Conservation (phyloP, 176 grass and related monocot species). For the Melocanna baccifera region DNA sequence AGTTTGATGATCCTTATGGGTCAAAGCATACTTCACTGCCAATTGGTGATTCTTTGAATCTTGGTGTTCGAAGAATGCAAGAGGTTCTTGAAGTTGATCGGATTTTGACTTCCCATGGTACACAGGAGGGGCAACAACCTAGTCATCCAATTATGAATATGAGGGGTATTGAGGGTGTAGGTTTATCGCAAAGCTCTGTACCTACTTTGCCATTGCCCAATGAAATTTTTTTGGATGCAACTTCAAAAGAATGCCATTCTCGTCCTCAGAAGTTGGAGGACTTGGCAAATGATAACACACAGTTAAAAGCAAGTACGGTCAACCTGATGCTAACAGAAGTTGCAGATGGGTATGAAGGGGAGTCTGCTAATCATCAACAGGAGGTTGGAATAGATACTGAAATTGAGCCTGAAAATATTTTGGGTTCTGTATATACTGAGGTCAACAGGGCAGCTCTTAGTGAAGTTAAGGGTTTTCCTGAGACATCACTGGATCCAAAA, state of each 20-base stretch:
- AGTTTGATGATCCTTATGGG: constrained; percentile 52
- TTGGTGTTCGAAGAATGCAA: constrained; percentile 50
- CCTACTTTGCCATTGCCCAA: constrained; percentile 37
- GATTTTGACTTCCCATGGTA: constrained; percentile 38
- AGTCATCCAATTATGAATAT: constrained; percentile 43
- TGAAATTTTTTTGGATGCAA: constrained; percentile 30
- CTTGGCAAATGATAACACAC: background rate
- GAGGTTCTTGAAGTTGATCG: constrained; percentile 48
- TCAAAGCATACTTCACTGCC: constrained; percentile 32
- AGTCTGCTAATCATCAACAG: constrained; percentile 12
- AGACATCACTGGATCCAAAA: constrained; percentile 16
- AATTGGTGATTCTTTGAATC: constrained; percentile 47
- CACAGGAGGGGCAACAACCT: constrained; percentile 35
- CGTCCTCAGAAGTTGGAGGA: constrained; percentile 32
- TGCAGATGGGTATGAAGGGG: background rate
- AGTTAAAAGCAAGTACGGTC: constrained; percentile 25
- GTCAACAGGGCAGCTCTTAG: background rate
- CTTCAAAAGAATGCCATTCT: constrained; percentile 47
- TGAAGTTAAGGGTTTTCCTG: constrained; percentile 18
- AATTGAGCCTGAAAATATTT: constrained; percentile 23
- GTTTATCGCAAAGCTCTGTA: constrained; percentile 36
- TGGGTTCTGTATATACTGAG: constrained; percentile 25
- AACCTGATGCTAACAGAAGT: constrained; percentile 15
- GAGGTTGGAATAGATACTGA: constrained; percentile 7
- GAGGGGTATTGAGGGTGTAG: constrained; percentile 36